Percentiles rank a stretch among this genome's conserved stretches.
Conservation (phyloP, 192 early-diverging fungal species). For the Funneliformis mosseae region DNA sequence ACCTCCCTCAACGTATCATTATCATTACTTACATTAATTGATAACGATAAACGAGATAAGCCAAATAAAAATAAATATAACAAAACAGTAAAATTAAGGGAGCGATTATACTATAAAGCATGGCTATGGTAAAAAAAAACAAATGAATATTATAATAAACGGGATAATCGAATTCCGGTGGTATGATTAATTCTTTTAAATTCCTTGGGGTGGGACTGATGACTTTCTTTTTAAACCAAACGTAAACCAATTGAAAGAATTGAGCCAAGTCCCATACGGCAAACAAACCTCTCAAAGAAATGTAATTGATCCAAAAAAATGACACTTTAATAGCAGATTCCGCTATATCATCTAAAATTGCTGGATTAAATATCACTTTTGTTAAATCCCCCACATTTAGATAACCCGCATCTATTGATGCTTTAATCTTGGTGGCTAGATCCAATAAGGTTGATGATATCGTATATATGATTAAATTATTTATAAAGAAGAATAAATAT, state of each 20-base stretch:
- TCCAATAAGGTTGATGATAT: constrained; percentile 40
- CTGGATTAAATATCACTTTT: constrained; percentile 31
- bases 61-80: constrained; percentile 61
- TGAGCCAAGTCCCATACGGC: constrained; percentile 74
- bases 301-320: constrained; percentile 77
- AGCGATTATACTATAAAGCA: constrained; percentile 71
- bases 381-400: constrained; percentile 31
- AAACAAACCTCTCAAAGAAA: constrained; percentile 65
- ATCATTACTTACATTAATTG: constrained; percentile 58
- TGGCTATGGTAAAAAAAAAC: constrained; percentile 72
- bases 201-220: constrained; percentile 68
- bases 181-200: constrained; percentile 63
- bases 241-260: constrained; percentile 54
- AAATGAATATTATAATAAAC: constrained; percentile 67
- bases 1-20: no score
- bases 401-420: constrained; percentile 8
- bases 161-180: constrained; percentile 74
- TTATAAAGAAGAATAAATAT: constrained; percentile 75
- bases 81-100: constrained; percentile 70
- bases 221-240: constrained; percentile 59
- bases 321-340: constrained; percentile 49
- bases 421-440: constrained; percentile 37
- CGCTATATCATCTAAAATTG: constrained; percentile 48
- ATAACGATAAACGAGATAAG: constrained; percentile 76
- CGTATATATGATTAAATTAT: constrained; percentile 72